Conservation (phyloP, 148 eudicot species). For the Heliamphora exappendiculata region DNA sequence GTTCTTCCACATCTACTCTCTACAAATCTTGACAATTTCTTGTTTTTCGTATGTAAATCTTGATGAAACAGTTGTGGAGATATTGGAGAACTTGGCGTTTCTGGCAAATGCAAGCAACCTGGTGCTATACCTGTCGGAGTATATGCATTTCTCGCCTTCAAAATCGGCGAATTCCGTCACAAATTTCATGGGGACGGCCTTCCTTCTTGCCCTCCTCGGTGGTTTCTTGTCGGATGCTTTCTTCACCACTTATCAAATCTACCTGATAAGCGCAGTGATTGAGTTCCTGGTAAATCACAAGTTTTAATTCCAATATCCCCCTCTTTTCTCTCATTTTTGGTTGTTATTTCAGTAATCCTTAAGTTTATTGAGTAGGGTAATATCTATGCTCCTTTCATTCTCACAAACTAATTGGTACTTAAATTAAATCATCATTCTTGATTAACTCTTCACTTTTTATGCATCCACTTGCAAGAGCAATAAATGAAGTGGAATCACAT, state of each 20-base stretch:
- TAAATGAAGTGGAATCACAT: too few relatives aligned
- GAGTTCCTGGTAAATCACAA: conserved; percentile 76
- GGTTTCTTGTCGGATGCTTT: conserved; percentile 81
- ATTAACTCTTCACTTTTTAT: too few relatives aligned
- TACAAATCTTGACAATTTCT: neutral
- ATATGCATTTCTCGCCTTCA: conserved; percentile 77
- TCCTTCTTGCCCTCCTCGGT: conserved; percentile 81
- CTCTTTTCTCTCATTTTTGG: too few relatives aligned
- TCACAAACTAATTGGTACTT: too few relatives aligned
- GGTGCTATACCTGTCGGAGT: conserved; percentile 55
- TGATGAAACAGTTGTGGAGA: conserved; percentile 76
- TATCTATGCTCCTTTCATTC: too few relatives aligned
- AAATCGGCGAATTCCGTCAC: conserved; percentile 71
- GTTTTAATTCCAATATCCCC: too few relatives aligned
- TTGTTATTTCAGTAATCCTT: too few relatives aligned
- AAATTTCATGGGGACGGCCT: conserved; percentile 89
- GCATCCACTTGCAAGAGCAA: too few relatives aligned
- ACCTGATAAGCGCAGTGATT: conserved; percentile 52
- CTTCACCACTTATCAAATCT: conserved; percentile 61
- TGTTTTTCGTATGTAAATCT: neutral
- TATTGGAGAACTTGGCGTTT: conserved; percentile 78
- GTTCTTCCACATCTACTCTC: too few relatives aligned
- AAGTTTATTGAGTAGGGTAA: too few relatives aligned
- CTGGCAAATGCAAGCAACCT: conserved; percentile 90
- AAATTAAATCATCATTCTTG: too few relatives aligned